These are phyloP conservation scores for Alnus rubra DNA, from an alignment of 306 rosid species.

Conservation along the genomic window DNA sequence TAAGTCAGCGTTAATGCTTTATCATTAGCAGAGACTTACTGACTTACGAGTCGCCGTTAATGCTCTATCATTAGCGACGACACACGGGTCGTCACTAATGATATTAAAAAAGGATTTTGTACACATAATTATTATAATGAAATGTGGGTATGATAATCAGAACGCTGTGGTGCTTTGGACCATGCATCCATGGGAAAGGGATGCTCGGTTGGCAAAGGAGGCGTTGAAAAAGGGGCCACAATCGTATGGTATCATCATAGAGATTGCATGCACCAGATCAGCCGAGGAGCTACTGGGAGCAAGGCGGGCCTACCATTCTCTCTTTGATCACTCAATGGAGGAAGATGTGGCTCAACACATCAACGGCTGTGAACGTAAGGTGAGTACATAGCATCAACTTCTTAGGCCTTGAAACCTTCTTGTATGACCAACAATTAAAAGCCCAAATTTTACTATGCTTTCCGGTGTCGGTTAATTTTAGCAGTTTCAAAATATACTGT, in stretches of 20 bases:
- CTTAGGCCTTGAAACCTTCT: neutral
- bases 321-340: conserved; percentile 89
- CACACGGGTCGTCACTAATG: too few relatives aligned
- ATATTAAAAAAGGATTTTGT: too few relatives aligned
- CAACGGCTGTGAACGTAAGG: conserved; percentile 66
- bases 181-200: conserved; percentile 98
- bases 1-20: too few relatives aligned
- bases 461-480: too few relatives aligned
- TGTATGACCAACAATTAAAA: neutral
- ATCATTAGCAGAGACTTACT: too few relatives aligned
- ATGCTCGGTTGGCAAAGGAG: conserved; percentile 76
- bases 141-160: conserved; percentile 34
- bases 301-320: conserved; percentile 88
- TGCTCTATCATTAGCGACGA: too few relatives aligned
- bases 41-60: too few relatives aligned
- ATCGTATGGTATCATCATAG: conserved; percentile 55
- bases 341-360: conserved; percentile 78
- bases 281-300: conserved; percentile 84
- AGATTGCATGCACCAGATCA: conserved; percentile 84
- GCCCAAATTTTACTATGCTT: neutral
- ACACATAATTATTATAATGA: neutral
- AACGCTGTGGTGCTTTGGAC: conserved; percentile 80
- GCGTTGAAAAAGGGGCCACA: conserved; percentile 64
- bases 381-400: conserved; percentile 2
- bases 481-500: too few relatives aligned